Conservation (phyloP, 257 asterid genomes). For the Solanum medicagineum region DNA sequence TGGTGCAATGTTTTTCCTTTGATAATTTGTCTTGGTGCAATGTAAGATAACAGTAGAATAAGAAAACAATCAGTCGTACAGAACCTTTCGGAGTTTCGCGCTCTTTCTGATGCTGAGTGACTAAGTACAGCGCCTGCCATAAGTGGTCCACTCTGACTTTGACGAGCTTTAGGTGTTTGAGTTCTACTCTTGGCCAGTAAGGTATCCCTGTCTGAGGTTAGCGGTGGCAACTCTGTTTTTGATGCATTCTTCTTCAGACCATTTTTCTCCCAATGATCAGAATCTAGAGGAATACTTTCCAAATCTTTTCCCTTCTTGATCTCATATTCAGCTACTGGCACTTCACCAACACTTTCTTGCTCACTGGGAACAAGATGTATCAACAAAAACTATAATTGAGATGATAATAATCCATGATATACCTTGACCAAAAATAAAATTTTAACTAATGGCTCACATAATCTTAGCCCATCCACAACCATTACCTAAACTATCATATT, state of each 20-base stretch:
- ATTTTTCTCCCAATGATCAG: slow-evolving; percentile 26
- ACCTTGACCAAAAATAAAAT: neutral
- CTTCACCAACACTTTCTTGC: slow-evolving; percentile 26
- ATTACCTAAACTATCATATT: neutral
- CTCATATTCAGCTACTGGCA: slow-evolving; percentile 20
- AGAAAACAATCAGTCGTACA: slow-evolving; percentile 5
- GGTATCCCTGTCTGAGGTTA: slow-evolving; percentile 46
- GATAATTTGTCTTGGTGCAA: neutral
- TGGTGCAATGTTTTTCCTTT: neutral
- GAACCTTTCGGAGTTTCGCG: slow-evolving; percentile 65
- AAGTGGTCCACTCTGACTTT: slow-evolving; percentile 93
- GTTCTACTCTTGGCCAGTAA: slow-evolving; percentile 30
- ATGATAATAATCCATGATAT: neutral
- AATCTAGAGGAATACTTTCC: slow-evolving; percentile 27
- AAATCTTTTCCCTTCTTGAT: slow-evolving; percentile 23
- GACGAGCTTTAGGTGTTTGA: slow-evolving; percentile 53
- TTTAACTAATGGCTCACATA: neutral
- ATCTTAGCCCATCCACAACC: neutral
- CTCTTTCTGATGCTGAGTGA: slow-evolving; percentile 59
- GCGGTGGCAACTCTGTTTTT: slow-evolving; percentile 33
- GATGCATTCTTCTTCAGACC: slow-evolving; percentile 31
- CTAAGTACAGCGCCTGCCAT: slow-evolving; percentile 51
- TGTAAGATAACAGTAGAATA: slow-evolving; percentile 5
- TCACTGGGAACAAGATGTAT: slow-evolving; percentile 32
- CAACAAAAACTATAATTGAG: neutral